Conservation (phyloP, 257 asterid species). For the Nemophila menziesii region DNA sequence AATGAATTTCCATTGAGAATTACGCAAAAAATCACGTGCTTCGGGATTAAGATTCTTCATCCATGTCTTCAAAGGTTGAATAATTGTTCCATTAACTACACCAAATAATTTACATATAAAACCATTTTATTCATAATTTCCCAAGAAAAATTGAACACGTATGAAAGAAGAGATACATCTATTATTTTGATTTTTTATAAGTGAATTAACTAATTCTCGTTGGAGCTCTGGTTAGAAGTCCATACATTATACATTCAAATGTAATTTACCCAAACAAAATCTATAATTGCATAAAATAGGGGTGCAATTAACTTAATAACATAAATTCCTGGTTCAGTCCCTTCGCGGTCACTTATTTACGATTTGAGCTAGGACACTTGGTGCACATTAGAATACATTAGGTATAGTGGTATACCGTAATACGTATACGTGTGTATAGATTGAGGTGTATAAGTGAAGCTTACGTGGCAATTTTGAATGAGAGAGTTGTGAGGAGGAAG, state of each 20-base stretch:
- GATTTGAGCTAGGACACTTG: too few relatives aligned
- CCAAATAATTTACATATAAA: not conserved
- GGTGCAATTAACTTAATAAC: too few relatives aligned
- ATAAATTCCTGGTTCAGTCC: too few relatives aligned
- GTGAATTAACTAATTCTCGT: too few relatives aligned
- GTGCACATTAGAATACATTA: not conserved
- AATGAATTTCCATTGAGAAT: conserved; percentile 9
- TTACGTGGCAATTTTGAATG: conserved; percentile 12
- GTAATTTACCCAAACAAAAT: not conserved
- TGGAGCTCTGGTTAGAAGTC: too few relatives aligned
- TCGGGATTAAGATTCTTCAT: conserved; percentile 11
- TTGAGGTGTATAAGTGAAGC: not conserved
- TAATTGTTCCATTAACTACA: conserved; percentile 12
- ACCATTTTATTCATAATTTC: not conserved
- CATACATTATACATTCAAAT: too few relatives aligned
- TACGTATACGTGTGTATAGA: not conserved
- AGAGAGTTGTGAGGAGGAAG: conserved; percentile 1
- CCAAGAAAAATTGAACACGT: not conserved
- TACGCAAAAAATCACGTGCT: conserved; percentile 4
- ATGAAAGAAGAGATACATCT: too few relatives aligned
- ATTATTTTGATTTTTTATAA: too few relatives aligned
- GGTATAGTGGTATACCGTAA: too few relatives aligned
- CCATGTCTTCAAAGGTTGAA: conserved; percentile 12
- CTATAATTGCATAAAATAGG: not conserved
- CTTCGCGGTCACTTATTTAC: too few relatives aligned